Conservation (phyloP, 2,329 filamentous ascomycete genomes). For the Cryphonectria carpinicola region DNA sequence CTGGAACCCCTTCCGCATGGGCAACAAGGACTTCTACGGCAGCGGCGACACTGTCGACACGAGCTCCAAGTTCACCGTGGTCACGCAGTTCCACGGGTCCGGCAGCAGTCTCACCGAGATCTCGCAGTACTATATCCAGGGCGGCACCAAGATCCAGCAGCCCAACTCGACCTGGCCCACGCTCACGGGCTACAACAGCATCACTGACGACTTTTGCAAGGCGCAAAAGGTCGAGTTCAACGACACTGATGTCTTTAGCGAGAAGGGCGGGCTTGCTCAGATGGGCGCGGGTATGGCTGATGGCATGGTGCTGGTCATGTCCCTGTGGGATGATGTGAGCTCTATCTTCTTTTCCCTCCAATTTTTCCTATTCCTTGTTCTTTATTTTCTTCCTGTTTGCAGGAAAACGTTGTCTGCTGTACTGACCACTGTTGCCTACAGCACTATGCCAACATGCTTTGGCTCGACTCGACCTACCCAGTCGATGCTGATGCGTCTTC, state of each 20-base stretch:
- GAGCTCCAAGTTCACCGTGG: conserved; percentile 59
- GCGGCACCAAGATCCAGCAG: conserved; percentile 52
- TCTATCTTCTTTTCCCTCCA: background rate
- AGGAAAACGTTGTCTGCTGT: background rate
- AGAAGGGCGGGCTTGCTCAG: conserved; percentile 56
- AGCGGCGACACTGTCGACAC: conserved; percentile 61
- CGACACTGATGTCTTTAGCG: conserved; percentile 54
- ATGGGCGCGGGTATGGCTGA: conserved; percentile 56
- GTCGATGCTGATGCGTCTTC: conserved; percentile 40
- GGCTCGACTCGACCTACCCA: conserved; percentile 69
- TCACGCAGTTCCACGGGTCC: conserved; percentile 63
- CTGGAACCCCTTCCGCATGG: conserved; percentile 68
- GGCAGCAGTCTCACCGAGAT: conserved; percentile 53
- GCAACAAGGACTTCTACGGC: conserved; percentile 64
- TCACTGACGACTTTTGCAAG: conserved; percentile 59
- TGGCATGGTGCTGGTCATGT: conserved; percentile 67
- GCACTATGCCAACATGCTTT: conserved; percentile 70
- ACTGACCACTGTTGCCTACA: conserved; percentile 54
- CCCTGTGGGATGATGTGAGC: conserved; percentile 59
- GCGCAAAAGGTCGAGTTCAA: conserved; percentile 57
- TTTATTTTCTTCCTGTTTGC: background rate
- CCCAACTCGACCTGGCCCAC: conserved; percentile 43
- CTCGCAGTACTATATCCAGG: conserved; percentile 64
- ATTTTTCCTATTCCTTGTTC: background rate
- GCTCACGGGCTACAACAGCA: conserved; percentile 37